These are phyloP conservation scores for Lentinula aciculospora DNA, from an alignment of 768 basidiomycete species.

Conservation along the genomic window DNA sequence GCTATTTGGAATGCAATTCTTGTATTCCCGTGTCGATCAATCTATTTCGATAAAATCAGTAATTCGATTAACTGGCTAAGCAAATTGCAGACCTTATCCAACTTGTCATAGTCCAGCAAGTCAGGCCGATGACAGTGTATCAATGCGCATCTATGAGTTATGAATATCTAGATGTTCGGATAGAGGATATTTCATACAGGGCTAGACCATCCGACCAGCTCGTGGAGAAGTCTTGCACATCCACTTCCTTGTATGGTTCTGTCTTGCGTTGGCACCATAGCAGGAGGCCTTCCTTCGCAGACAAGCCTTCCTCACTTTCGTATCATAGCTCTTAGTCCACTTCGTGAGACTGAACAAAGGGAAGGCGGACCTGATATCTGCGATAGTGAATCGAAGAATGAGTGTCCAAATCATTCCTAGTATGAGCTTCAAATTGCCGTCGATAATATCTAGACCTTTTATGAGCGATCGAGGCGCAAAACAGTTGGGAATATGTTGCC, in stretches of 20 bases:
- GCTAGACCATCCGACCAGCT: conserved; percentile 97
- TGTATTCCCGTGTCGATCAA: conserved; percentile 78
- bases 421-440: conserved; percentile 97
- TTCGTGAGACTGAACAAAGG: not conserved
- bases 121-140: conserved; percentile 98
- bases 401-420: conserved; percentile 99
- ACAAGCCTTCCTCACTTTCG: conserved; percentile 92
- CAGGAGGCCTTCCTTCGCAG: conserved; percentile 93
- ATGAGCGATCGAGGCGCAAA: conserved; percentile 6
- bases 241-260: conserved; percentile 80
- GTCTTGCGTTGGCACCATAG: conserved; percentile 99
- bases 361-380: conserved; percentile 82
- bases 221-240: conserved; percentile 89
- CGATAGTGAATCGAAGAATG: conserved; percentile 95
- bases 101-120: conserved; percentile 79
- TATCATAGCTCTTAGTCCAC: not conserved
- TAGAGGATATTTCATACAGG: conserved; percentile 51
- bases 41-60: conserved; percentile 34
- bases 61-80: not conserved
- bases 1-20: conserved; percentile 84
- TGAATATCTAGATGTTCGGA: conserved; percentile 1
- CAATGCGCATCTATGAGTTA: conserved; percentile 73
- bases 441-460: conserved; percentile 78
- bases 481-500: conserved; percentile 34
- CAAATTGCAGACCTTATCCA: conserved; percentile 64